phyloP scores from a whole-genome alignment of 2,329 filamentous ascomycete genomes.

The Exophiala mesophila region DNA sequence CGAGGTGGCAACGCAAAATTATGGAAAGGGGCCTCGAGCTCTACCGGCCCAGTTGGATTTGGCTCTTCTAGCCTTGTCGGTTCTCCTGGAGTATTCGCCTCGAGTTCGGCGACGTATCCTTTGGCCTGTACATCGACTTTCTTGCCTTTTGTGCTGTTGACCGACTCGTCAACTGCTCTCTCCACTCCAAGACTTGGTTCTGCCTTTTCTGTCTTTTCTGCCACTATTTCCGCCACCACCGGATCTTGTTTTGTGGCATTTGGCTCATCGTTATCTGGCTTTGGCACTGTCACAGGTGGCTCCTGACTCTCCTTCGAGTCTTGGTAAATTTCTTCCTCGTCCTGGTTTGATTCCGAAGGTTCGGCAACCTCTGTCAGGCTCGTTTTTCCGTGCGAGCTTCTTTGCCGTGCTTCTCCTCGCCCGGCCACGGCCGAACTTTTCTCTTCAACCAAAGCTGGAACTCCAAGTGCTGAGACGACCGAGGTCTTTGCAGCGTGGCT shows the following conservation, averaged over 20 bases:
- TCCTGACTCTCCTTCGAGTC: neutral
- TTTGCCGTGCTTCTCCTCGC: neutral
- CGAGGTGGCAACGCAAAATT: constrained; percentile 23
- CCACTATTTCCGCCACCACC: neutral
- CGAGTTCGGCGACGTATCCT: constrained; percentile 23
- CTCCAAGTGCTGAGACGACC: constrained; percentile 5
- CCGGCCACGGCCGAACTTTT: constrained; percentile 11
- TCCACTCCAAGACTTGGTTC: neutral
- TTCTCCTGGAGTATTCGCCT: constrained; percentile 13
- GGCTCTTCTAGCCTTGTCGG: neutral
- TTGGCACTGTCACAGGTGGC: neutral
- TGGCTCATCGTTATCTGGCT: neutral
- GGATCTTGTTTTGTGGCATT: neutral
- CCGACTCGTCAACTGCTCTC: neutral
- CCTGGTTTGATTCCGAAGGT: neutral
- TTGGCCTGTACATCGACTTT: neutral
- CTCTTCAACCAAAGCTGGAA: constrained; percentile 12
- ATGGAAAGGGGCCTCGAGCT: constrained; percentile 22
- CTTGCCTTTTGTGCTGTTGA: neutral
- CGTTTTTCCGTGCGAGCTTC: neutral
- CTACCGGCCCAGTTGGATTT: constrained; percentile 13
- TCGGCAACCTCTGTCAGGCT: neutral
- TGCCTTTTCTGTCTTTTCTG: neutral
- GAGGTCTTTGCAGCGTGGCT: constrained; percentile 8
- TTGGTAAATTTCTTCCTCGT: neutral